Percentiles rank a stretch among this genome's conserved stretches.
phyloP scores from a whole-genome alignment of 441 rosid genomes.

The Lepidium campestre region DNA sequence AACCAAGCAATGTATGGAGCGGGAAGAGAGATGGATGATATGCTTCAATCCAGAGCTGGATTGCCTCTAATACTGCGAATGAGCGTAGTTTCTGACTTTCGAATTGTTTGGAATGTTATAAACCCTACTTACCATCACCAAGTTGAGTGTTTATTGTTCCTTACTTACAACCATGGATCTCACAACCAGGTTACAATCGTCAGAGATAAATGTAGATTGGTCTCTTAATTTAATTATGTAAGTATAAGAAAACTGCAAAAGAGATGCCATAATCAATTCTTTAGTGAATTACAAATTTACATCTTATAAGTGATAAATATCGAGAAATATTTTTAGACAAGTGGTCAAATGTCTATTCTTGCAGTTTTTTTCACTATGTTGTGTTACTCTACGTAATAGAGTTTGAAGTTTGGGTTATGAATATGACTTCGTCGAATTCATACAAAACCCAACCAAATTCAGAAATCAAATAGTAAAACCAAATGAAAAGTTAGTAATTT shows the following conservation, averaged over 20 bases:
- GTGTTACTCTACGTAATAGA: too few relatives aligned
- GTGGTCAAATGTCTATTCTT: too few relatives aligned
- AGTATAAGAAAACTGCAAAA: neutral
- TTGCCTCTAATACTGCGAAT: conserved; percentile 48
- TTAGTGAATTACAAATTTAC: neutral
- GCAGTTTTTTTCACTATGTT: too few relatives aligned
- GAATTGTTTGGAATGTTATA: conserved; percentile 53
- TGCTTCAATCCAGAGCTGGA: conserved; percentile 61
- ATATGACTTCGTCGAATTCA: too few relatives aligned
- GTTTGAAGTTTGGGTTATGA: too few relatives aligned
- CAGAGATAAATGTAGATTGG: conserved; percentile 11
- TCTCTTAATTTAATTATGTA: neutral
- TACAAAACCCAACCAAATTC: neutral
- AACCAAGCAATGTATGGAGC: conserved; percentile 81
- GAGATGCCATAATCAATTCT: neutral
- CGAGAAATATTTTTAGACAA: too few relatives aligned
- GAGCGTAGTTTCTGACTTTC: conserved; percentile 38
- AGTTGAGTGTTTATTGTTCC: conserved; percentile 44
- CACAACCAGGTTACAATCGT: conserved; percentile 19
- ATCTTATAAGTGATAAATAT: too few relatives aligned
- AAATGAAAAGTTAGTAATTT: neutral
- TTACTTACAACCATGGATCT: conserved; percentile 33
- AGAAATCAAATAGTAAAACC: neutral
- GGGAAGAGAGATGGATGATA: conserved; percentile 66
- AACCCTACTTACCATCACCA: conserved; percentile 52